These are phyloP conservation scores for Gremmenia infestans DNA, from an alignment of 2,329 filamentous ascomycete genomes.

Conservation along the genomic window DNA sequence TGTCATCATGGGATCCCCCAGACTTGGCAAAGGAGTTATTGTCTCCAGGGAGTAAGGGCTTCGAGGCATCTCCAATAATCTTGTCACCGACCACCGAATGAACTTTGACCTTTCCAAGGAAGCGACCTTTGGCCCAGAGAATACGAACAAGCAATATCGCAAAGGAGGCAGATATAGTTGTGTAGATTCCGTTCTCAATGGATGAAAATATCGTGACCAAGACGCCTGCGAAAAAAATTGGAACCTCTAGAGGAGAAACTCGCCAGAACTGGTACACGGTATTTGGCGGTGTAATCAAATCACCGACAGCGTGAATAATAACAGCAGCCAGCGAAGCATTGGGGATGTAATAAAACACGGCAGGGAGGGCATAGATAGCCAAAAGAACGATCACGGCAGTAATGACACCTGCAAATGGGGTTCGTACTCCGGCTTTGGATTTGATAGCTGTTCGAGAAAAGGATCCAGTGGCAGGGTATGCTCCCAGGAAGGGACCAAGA, in stretches of 20 bases:
- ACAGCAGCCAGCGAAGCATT: slow-evolving; percentile 75
- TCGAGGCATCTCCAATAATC: slow-evolving; percentile 56
- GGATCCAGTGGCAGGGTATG: slow-evolving; percentile 87
- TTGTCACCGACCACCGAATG: slow-evolving; percentile 80
- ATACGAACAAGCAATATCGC: slow-evolving; percentile 79
- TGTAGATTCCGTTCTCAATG: slow-evolving; percentile 92
- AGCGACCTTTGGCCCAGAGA: slow-evolving; percentile 74
- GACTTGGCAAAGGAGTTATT: slow-evolving; percentile 37
- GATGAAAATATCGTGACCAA: slow-evolving; percentile 80
- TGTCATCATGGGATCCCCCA: slow-evolving; percentile 32
- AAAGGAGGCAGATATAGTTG: slow-evolving; percentile 71
- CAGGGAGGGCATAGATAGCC: slow-evolving; percentile 82
- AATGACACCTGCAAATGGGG: slow-evolving; percentile 83
- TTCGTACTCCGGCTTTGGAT: slow-evolving; percentile 91
- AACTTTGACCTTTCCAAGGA: slow-evolving; percentile 78
- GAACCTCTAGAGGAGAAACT: slow-evolving; percentile 81
- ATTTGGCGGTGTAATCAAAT: slow-evolving; percentile 86
- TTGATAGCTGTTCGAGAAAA: slow-evolving; percentile 97
- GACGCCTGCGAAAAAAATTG: slow-evolving; percentile 92
- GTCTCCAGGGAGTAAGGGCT: slow-evolving; percentile 45
- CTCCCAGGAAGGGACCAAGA: slow-evolving; percentile 85
- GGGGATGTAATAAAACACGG: slow-evolving; percentile 92
- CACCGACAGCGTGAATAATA: slow-evolving; percentile 93
- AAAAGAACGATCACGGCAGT: slow-evolving; percentile 81
- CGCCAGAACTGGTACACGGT: slow-evolving; percentile 94